A percentile compares a stretch with the other conserved stretches of the same genome.
Conservation (phyloP, 768 basidiomycete species). For the Collybiopsis luxurians region DNA sequence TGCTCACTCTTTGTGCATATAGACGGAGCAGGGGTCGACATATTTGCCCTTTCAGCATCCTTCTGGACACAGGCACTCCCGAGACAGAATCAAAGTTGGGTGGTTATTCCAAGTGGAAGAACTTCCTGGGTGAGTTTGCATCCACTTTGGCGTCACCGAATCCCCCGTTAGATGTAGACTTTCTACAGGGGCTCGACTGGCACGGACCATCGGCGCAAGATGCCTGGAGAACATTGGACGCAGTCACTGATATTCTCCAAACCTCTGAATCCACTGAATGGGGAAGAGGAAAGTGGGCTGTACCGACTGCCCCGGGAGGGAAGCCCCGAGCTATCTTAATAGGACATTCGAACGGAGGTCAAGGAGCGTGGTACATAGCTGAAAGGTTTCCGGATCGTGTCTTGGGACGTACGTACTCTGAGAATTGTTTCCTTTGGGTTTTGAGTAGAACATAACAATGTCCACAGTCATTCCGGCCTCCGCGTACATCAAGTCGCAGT, state of each 20-base stretch:
- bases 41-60: conserved; percentile 31
- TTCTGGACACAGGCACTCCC: conserved; percentile 69
- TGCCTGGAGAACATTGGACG: conserved; percentile 60
- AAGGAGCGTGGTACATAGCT: conserved; percentile 82
- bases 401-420: conserved; percentile 44
- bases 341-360: conserved; percentile 93
- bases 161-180: not conserved
- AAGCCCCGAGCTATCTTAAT: conserved; percentile 58
- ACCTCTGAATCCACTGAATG: conserved; percentile 31
- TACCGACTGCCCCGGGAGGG: not conserved
- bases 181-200: conserved; percentile 81
- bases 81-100: conserved; percentile 62
- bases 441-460: not conserved
- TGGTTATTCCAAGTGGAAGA: conserved; percentile 77
- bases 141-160: not conserved
- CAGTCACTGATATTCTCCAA: conserved; percentile 47
- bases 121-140: conserved; percentile 67
- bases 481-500: conserved; percentile 83
- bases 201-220: conserved; percentile 80
- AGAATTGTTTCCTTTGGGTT: not conserved
- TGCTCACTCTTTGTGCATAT: not conserved
- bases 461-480: conserved; percentile 69
- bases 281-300: not conserved
- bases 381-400: conserved; percentile 76
- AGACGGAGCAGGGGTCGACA: conserved; percentile 90